These are phyloP conservation scores for Naganishia sp. DNA, from an alignment of 1,284 basidiomycete genomes.

Conservation along the genomic window DNA sequence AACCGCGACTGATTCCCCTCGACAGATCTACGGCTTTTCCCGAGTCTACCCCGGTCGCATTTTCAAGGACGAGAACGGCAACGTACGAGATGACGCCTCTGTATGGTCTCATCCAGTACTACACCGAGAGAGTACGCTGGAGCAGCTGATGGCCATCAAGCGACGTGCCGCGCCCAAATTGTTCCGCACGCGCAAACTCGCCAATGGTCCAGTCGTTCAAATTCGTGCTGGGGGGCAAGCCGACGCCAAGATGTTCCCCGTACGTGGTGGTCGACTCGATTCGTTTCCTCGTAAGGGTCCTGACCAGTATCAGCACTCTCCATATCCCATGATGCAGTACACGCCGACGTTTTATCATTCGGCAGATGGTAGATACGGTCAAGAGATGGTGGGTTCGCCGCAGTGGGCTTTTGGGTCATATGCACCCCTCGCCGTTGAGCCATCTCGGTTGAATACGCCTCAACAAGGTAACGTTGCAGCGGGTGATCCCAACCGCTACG, in stretches of 20 bases:
- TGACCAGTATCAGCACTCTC: not conserved
- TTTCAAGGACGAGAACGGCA: constrained; percentile 47
- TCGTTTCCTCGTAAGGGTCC: constrained; percentile 3
- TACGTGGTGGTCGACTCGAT: constrained; percentile 35
- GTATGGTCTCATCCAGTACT: constrained; percentile 50
- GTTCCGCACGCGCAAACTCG: constrained; percentile 44
- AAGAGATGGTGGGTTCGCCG: not conserved
- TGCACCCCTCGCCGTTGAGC: not conserved
- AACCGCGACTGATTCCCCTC: not conserved
- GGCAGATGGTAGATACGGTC: not conserved
- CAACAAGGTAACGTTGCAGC: not conserved
- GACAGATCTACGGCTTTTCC: constrained; percentile 49
- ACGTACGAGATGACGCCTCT: constrained; percentile 44
- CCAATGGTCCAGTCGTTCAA: constrained; percentile 45
- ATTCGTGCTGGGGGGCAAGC: constrained; percentile 43
- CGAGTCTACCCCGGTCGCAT: constrained; percentile 46
- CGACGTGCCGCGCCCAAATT: constrained; percentile 49
- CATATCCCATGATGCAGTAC: constrained; percentile 5
- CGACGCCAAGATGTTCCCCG: constrained; percentile 40
- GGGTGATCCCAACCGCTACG: not conserved
- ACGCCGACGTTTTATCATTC: constrained; percentile 9
- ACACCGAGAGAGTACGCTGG: constrained; percentile 42
- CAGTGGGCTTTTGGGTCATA: constrained; percentile 9
- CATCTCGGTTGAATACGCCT: not conserved
- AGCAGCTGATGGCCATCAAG: constrained; percentile 42